phyloP scores from a whole-genome alignment of 2,329 filamentous ascomycete species.

The Periglandula ipomoeae region DNA sequence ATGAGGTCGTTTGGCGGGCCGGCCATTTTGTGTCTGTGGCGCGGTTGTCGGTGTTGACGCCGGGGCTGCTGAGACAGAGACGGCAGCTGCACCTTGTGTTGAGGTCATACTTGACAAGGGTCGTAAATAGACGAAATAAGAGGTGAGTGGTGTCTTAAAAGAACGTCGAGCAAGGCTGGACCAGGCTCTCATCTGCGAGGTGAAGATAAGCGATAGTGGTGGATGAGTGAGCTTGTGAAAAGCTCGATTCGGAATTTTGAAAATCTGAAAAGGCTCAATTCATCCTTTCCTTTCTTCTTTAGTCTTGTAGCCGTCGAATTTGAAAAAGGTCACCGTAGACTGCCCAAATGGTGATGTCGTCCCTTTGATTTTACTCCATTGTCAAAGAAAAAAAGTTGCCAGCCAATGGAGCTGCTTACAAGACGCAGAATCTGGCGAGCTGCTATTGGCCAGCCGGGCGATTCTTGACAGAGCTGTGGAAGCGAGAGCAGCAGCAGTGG shows the following conservation, averaged over 20 bases:
- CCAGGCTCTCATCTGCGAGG: slow-evolving; percentile 11
- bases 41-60: not conserved
- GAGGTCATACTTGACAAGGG: slow-evolving; percentile 10
- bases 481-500: no score
- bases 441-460: slow-evolving; percentile 4
- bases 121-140: not conserved
- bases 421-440: not conserved
- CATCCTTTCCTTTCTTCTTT: no score
- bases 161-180: slow-evolving; percentile 2
- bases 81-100: slow-evolving; percentile 3
- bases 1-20: slow-evolving; percentile 4
- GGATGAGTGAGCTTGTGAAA: no score
- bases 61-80: not conserved
- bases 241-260: not conserved
- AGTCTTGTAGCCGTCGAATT: no score
- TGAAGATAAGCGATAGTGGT: not conserved
- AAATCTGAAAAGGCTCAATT: no score
- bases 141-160: not conserved
- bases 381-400: slow-evolving; percentile 3
- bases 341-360: not conserved
- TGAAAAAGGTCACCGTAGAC: no score
- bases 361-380: no score
- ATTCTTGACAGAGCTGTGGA: no score
- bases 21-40: slow-evolving; percentile 2
- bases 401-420: slow-evolving; percentile 8